Conservation (phyloP, 2,329 filamentous ascomycete species). For the Sclerotinia nivalis region DNA sequence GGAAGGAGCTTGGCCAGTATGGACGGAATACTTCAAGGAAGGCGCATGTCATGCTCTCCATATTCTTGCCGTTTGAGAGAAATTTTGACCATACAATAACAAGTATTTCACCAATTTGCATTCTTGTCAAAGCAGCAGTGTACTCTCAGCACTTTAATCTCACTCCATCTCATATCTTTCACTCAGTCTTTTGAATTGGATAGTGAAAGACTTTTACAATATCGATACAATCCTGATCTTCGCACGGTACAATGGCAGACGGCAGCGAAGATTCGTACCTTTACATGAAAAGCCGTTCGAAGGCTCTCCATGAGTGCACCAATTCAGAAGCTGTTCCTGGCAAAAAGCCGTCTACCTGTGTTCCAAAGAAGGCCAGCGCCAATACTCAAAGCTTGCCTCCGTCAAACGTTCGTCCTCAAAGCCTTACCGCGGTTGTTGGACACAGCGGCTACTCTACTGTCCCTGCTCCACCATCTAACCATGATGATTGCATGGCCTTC, state of each 20-base stretch:
- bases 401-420: neutral
- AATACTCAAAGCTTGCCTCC: neutral
- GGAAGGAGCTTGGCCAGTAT: conserved; percentile 14
- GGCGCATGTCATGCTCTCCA: conserved; percentile 12
- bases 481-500: conserved; percentile 21
- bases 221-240: conserved; percentile 10
- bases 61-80: neutral
- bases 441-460: neutral
- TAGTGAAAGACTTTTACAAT: conserved; percentile 6
- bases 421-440: neutral
- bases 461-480: neutral
- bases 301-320: neutral
- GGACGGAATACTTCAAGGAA: conserved; percentile 14
- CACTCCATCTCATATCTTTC: conserved; percentile 16
- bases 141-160: conserved; percentile 21
- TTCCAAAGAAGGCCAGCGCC: conserved; percentile 10
- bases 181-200: conserved; percentile 15
- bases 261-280: conserved; percentile 22
- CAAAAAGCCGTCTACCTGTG: neutral
- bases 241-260: conserved; percentile 17
- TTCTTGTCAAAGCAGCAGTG: conserved; percentile 7
- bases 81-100: neutral
- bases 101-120: conserved; percentile 19
- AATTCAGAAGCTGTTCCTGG: neutral
- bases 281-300: conserved; percentile 15